These are phyloP conservation scores for Mentha longifolia DNA, from an alignment of 257 asterid species.

Conservation along the genomic window DNA sequence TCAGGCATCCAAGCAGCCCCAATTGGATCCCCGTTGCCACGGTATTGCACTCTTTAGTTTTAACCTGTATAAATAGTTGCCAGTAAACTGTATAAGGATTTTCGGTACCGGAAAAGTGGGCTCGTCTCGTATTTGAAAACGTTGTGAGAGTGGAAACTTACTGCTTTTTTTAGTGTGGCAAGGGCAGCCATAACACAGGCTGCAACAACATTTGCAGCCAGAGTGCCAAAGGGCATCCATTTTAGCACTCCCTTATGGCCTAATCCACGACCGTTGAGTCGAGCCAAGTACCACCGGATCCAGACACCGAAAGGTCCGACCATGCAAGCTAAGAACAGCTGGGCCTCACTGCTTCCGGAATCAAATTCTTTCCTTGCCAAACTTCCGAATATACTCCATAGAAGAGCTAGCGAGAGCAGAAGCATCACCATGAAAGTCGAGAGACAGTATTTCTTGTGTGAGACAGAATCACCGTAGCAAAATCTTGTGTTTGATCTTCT, in stretches of 20 bases:
- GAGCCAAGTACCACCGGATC: constrained; percentile 84
- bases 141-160: constrained; percentile 23
- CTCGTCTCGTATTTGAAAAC: no score
- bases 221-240: constrained; percentile 96
- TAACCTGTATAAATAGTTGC: constrained; percentile 42
- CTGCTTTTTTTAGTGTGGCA: constrained; percentile 69
- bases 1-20: constrained; percentile 88
- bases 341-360: constrained; percentile 52
- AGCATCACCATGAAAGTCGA: constrained; percentile 42
- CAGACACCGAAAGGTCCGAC: constrained; percentile 95
- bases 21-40: constrained; percentile 67
- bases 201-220: constrained; percentile 85
- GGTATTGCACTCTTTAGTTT: constrained; percentile 45
- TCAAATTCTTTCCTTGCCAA: constrained; percentile 51
- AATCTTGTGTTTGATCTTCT: constrained; percentile 23
- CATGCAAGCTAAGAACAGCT: constrained; percentile 73
- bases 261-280: constrained; percentile 77
- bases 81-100: background rate
- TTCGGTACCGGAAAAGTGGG: no score
- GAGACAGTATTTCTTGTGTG: constrained; percentile 36
- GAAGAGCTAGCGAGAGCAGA: constrained; percentile 46
- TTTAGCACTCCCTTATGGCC: constrained; percentile 54
- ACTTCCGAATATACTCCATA: constrained; percentile 56
- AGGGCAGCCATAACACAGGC: constrained; percentile 91
- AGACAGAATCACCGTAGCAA: constrained; percentile 4